Evolutionary conservation across 1,139 yeast species (phyloP).

Genomic region (Spencermartinsiella ligniputridi): DNA sequence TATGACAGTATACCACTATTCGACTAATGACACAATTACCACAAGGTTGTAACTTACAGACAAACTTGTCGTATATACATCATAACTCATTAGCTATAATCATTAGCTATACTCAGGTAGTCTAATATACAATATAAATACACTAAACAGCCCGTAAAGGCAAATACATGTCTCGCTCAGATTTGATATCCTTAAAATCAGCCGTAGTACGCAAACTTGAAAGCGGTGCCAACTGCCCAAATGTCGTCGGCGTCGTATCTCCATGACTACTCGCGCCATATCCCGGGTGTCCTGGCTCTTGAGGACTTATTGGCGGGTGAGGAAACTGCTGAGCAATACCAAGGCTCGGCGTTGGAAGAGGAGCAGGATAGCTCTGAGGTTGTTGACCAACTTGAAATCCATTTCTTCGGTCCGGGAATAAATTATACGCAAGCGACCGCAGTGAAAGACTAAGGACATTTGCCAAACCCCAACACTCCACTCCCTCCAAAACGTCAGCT

Average conservation of each 20-base stretch:
- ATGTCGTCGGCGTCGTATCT: neutral
- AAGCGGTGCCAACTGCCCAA: constrained; percentile 2
- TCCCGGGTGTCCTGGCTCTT: neutral
- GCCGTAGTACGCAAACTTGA: constrained; percentile 5
- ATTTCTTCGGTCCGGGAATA: constrained; percentile 14
- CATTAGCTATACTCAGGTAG: too few species aligned
- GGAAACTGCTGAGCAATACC: neutral
- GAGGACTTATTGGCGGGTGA: neutral
- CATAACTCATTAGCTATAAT: too few species aligned
- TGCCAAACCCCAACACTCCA: constrained; percentile 31
- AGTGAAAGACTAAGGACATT: constrained; percentile 25
- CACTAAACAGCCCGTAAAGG: neutral
- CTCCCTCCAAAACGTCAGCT: constrained; percentile 29
- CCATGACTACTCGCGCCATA: neutral
- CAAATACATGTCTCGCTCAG: neutral
- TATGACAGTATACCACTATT: too few species aligned
- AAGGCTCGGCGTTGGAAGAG: neutral
- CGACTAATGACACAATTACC: too few species aligned
- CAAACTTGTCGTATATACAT: too few species aligned
- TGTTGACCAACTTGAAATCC: constrained; percentile 3
- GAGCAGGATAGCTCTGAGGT: neutral
- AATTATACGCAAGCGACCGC: constrained; percentile 25
- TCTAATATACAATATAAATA: constrained; percentile 1
- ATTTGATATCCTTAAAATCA: neutral
- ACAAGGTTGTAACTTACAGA: too few species aligned